A percentile compares a stretch with the other conserved stretches of the same genome.
These are phyloP conservation scores for Ogataea kodamae DNA, from an alignment of 805 yeast species.

Conservation along the genomic window DNA sequence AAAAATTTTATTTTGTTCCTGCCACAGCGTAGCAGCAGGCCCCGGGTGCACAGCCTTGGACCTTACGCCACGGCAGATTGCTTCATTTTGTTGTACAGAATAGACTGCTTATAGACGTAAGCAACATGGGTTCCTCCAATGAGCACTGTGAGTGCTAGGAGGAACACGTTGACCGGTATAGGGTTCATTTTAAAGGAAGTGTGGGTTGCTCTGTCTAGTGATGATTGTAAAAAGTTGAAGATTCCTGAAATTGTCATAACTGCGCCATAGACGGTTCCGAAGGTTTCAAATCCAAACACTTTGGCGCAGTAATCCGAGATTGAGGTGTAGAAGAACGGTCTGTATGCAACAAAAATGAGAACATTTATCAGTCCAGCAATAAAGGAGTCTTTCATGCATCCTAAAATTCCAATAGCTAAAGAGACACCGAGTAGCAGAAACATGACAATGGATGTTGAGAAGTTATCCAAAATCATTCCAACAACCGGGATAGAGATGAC, in stretches of 20 bases:
- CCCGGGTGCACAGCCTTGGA: slow-evolving; percentile 7
- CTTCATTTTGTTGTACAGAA: slow-evolving; percentile 20
- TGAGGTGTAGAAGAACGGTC: slow-evolving; percentile 59
- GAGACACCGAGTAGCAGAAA: slow-evolving; percentile 39
- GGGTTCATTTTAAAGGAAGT: slow-evolving; percentile 53
- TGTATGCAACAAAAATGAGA: slow-evolving; percentile 46
- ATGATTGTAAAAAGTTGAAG: slow-evolving; percentile 45
- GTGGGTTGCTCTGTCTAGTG: slow-evolving; percentile 48
- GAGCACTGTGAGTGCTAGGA: slow-evolving; percentile 39
- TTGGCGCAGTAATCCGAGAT: slow-evolving; percentile 58
- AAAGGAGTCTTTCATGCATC: slow-evolving; percentile 39
- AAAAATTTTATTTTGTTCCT: slow-evolving; percentile 3
- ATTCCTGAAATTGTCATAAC: slow-evolving; percentile 52
- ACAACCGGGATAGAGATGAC: slow-evolving; percentile 52
- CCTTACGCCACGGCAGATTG: slow-evolving; percentile 2
- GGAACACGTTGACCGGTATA: slow-evolving; percentile 42
- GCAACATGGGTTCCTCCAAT: slow-evolving; percentile 41
- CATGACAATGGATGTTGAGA: slow-evolving; percentile 45
- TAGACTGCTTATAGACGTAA: slow-evolving; percentile 36
- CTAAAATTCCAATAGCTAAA: slow-evolving; percentile 44
- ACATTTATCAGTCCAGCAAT: slow-evolving; percentile 44
- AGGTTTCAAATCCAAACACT: slow-evolving; percentile 59
- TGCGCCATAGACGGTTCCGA: slow-evolving; percentile 58
- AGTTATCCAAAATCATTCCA: slow-evolving; percentile 48
- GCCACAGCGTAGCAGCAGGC: slow-evolving; percentile 2